Evolutionary conservation across 129 eudicot genomes (phyloP).

Genomic region (Artemisia tridentata): DNA sequence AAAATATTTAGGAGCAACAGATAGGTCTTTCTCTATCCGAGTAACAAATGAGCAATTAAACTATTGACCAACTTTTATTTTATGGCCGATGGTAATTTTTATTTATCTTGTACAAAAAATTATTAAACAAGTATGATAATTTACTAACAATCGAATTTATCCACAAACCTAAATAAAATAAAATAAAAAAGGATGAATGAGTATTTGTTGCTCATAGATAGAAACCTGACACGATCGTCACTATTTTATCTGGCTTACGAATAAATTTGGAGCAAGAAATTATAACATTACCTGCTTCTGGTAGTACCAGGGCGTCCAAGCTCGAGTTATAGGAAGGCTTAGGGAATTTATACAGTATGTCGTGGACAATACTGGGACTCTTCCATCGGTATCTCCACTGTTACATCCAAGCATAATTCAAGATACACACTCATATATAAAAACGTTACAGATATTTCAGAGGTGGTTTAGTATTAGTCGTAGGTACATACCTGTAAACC

Average conservation of each 20-base stretch:
- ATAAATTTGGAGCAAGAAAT: background rate
- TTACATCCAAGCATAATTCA: background rate
- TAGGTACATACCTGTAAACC: conserved; percentile 70
- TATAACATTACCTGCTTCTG: conserved; percentile 56
- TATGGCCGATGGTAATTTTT: too few species aligned
- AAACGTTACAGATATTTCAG: background rate
- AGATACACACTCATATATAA: background rate
- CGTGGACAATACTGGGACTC: conserved; percentile 85
- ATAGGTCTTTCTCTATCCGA: background rate
- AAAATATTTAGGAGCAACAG: background rate
- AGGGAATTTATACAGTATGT: conserved; percentile 74
- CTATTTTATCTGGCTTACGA: background rate
- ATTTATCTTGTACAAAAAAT: too few species aligned
- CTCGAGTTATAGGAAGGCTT: conserved; percentile 61
- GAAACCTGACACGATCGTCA: too few species aligned
- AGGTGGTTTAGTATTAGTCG: background rate
- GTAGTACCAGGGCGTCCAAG: conserved; percentile 97
- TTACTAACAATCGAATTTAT: too few species aligned
- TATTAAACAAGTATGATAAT: too few species aligned
- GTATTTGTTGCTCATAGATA: background rate
- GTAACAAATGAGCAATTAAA: background rate
- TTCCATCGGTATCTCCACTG: conserved; percentile 95
- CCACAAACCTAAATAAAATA: too few species aligned
- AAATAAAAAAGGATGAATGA: too few species aligned
- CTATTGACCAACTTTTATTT: too few species aligned